Percentiles rank a stretch among this genome's conserved stretches.
Conservation (phyloP, 192 early-diverging fungal genomes). For the Rhizophagus prolifer region DNA sequence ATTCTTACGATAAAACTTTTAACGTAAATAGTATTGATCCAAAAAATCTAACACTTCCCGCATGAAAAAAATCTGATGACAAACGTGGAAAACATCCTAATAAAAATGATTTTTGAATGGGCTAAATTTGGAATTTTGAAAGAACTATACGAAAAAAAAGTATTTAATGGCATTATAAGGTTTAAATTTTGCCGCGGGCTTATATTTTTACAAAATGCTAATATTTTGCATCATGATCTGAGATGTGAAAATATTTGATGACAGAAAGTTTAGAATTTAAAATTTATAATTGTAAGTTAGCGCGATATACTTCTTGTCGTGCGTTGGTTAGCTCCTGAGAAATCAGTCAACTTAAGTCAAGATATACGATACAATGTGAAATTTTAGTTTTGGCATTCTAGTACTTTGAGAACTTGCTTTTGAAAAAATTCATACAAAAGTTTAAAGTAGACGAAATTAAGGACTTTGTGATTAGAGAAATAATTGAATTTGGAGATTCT, state of each 20-base stretch:
- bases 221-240: conserved; percentile 27
- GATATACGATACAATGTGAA: background rate
- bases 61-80: too few relatives aligned
- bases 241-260: conserved; percentile 25
- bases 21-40: too few relatives aligned
- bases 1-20: too few relatives aligned
- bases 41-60: too few relatives aligned
- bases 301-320: background rate
- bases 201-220: conserved; percentile 10
- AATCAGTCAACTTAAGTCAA: background rate
- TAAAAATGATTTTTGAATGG: conserved; percentile 20
- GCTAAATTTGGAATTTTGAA: conserved; percentile 13
- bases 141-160: background rate
- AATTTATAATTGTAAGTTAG: too few relatives aligned
- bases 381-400: background rate
- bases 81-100: too few relatives aligned
- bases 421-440: background rate
- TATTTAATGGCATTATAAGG: conserved; percentile 2
- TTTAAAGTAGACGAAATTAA: background rate
- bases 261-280: background rate
- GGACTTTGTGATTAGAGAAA: background rate
- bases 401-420: background rate
- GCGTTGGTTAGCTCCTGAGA: conserved; percentile 26
- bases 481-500: too few relatives aligned
- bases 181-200: conserved; percentile 26